A percentile compares a stretch with the other conserved stretches of the same genome.
Evolutionary conservation across 169 alveolate species (phyloP).

Genomic region (Cyclospora cayetanensis): DNA sequence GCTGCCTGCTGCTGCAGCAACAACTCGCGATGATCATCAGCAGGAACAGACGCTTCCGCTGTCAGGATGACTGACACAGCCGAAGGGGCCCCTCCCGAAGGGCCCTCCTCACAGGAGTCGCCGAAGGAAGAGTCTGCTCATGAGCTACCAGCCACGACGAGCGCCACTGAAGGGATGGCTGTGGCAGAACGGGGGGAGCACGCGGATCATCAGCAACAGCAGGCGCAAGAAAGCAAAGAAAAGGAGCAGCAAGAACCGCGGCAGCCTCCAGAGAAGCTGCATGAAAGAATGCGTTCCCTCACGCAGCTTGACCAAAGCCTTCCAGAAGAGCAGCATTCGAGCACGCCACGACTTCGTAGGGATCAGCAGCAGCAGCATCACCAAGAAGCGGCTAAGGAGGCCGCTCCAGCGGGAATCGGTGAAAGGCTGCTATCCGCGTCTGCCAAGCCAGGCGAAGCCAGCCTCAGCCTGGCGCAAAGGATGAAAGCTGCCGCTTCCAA

Average conservation of each 20-base stretch:
- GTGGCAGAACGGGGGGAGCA: neutral
- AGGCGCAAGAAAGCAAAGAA: neutral
- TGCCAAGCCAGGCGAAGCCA: too few relatives aligned
- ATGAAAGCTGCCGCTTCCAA: too few relatives aligned
- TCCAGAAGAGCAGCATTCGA: neutral
- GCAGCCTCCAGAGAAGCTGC: slow-evolving; percentile 9
- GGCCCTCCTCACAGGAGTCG: neutral
- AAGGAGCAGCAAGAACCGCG: slow-evolving; percentile 14
- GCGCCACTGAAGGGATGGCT: neutral
- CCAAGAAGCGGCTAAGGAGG: too few relatives aligned
- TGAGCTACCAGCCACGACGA: neutral
- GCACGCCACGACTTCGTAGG: neutral
- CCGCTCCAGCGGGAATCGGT: too few relatives aligned
- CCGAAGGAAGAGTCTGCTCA: neutral
- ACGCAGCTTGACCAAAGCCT: too few relatives aligned
- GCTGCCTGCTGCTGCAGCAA: neutral
- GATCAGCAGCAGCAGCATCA: slow-evolving; percentile 13
- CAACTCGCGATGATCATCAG: neutral
- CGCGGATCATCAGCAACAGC: neutral
- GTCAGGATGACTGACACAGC: neutral
- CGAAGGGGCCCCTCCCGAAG: slow-evolving; percentile 12
- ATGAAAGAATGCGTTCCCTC: too few relatives aligned
- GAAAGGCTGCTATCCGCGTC: too few relatives aligned
- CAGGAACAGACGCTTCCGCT: slow-evolving; percentile 15
- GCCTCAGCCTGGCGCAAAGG: too few relatives aligned